Base-by-base conservation (phyloP, 2,329 filamentous ascomycete species). In the Mollisia scopiformis region DNA sequence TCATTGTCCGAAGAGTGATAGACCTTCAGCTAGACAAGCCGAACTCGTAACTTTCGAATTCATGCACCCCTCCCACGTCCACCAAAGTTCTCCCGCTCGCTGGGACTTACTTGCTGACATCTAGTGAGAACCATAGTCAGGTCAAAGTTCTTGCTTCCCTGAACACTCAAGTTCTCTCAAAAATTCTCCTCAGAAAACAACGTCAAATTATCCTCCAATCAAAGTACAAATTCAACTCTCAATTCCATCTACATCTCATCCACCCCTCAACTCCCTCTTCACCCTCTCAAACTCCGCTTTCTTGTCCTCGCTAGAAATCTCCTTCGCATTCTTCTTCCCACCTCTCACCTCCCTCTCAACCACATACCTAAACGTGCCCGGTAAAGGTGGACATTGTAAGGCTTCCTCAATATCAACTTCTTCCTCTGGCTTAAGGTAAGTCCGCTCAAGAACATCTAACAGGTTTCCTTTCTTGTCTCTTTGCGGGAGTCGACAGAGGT, bases 201-300 rank as follows among this genome's bases (percentile, higher is more conserved):
- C n/a, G n/a, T 25, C 23, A 4, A 10, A 28, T 14, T 47, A 2
- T 21, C n/a, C 6, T 43, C 23, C 2, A 47, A 27, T 13, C 25
- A 3, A 14, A 13, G 16, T 16, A 13, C 43, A 47, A 27, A 27
- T 5, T 28, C 43, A 11, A 8, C 39, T 8, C n/a, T 25, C 28
- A 30, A 30, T 25, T 27, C 11, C 37, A 23, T 7, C 10, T 19
- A 35, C 7, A 23, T 28, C 39, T 57, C 55, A 49, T 6, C 25
- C 21, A 25, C 33, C 55, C 23, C 55, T 55, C 25, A 62, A 52
- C 39, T 58, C 55, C 21, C 51, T 50, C 59, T 62, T 62, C 7
- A 58, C 55, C 8, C 33, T 39, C 50, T 62, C 55, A 55, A 58
- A 62, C 31, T 62, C 59, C 14, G 41, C 41, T 23, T 25, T 57